A percentile compares a stretch with the other conserved stretches of the same genome.
phyloP scores from a whole-genome alignment of 73 alveolate genomes.

The Tetrahymena elliotti region DNA sequence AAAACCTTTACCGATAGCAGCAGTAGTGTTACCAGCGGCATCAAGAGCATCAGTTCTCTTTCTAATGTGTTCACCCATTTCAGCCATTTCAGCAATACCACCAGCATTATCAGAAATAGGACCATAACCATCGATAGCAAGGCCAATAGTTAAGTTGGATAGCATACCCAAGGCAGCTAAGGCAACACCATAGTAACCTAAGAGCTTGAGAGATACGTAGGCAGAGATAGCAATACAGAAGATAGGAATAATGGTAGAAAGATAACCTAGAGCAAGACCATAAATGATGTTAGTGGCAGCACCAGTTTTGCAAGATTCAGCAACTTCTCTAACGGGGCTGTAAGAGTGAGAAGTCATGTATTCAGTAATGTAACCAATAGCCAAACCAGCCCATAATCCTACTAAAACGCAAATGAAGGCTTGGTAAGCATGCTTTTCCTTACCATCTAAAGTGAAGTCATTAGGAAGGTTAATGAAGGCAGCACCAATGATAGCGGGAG shows the following conservation, averaged over 20 bases:
- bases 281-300: constrained; percentile 93
- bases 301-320: constrained; percentile 87
- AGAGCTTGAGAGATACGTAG: constrained; percentile 56
- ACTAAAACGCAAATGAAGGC: constrained; percentile 55
- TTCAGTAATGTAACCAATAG: constrained; percentile 79
- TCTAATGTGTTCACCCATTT: constrained; percentile 76
- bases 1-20: constrained; percentile 97
- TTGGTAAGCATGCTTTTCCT: constrained; percentile 13
- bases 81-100: constrained; percentile 96
- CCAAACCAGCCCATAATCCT: constrained; percentile 85
- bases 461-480: constrained; percentile 53
- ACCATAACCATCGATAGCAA: constrained; percentile 91
- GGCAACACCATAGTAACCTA: constrained; percentile 87
- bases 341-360: constrained; percentile 88
- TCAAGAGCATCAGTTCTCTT: constrained; percentile 89
- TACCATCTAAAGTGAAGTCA: constrained; percentile 38
- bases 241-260: constrained; percentile 75
- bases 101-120: constrained; percentile 98
- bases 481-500: constrained; percentile 42
- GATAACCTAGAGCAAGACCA: constrained; percentile 91
- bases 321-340: constrained; percentile 85
- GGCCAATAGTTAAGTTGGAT: constrained; percentile 77
- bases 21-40: constrained; percentile 96
- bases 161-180: constrained; percentile 97
- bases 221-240: constrained; percentile 70